Base-by-base conservation (phyloP, 1,284 basidiomycete genomes). In the Malassezia globosa region DNA sequence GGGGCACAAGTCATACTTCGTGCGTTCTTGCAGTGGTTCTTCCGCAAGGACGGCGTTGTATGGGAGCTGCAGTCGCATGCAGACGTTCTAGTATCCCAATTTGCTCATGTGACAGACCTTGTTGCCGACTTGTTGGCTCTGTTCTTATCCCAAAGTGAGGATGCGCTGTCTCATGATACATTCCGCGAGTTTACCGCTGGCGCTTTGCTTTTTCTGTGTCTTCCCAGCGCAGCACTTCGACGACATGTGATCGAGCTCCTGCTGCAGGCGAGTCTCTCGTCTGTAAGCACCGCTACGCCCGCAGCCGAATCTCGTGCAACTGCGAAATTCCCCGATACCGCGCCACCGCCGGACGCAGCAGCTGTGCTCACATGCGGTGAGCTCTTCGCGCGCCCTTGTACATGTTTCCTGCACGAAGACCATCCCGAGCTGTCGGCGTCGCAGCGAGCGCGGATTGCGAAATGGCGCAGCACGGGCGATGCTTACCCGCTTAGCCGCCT, bases 101-200 rank as follows among this genome's bases (percentile, higher is more conserved):
- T 77, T 22, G 75, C 76, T 35, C 64, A 72, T 10, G 72, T 90
- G 1, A 74, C 87, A 23, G 76, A 77, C 34, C 74, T 90, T 3
- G 94, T 89, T 87, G 75, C 80, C 18, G 78, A 77, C 21, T 73
- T 89, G 4, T 77, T 92, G 6, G 81, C 84, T 46, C 75, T 75
- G 5, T 87, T 88, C 82, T 74, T 75, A 41, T 72, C 75, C 8
- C 72, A 76, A 22, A n/a, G 6, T n/a, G 37, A 22, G 14, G 14
- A 31, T 1, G 21, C 33, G 6, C 21, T 13, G 21, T 55, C 60
- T 59, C 63, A 53, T 35, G 60, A 52, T 49, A 72, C 34, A 48
- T 70, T 77, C 41, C 72, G 72, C 42, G 75, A 76, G 47, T 78
- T 89, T 31, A 83, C 85, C 62, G 80, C 81, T 0, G 82, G 82